Evolutionary conservation across 371 early-diverging fungal species (phyloP).

Genomic region (Apophysomyces sp.): DNA sequence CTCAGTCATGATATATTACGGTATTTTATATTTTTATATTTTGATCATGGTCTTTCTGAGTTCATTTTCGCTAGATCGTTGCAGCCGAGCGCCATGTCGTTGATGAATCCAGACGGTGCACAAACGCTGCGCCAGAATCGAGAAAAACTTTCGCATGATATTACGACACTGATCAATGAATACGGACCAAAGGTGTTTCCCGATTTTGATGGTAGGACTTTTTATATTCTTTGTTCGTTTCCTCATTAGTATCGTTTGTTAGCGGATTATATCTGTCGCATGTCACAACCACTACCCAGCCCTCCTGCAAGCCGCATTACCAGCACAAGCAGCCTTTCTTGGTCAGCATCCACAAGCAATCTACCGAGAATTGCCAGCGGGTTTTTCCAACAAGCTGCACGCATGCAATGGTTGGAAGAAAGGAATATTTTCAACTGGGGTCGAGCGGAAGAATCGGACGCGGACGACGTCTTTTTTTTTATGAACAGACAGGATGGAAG

Average conservation of each 20-base stretch:
- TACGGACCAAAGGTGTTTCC: conserved; percentile 83
- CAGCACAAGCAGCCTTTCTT: conserved; percentile 20
- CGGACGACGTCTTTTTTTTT: conserved; percentile 57
- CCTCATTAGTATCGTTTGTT: not conserved
- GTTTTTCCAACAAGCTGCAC: conserved; percentile 30
- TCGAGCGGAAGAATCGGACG: conserved; percentile 48
- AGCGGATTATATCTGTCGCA: conserved; percentile 33
- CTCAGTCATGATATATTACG: conserved; percentile 80
- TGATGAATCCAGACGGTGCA: conserved; percentile 53
- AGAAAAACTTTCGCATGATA: conserved; percentile 66
- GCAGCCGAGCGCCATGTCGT: conserved; percentile 72
- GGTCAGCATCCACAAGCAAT: conserved; percentile 24
- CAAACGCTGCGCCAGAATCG: conserved; percentile 62
- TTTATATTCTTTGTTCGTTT: not conserved
- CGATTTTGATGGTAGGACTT: conserved; percentile 59
- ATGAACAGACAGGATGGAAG: conserved; percentile 36
- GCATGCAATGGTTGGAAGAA: conserved; percentile 54
- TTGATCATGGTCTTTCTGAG: not conserved
- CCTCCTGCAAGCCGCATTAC: conserved; percentile 19
- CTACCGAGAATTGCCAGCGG: conserved; percentile 38
- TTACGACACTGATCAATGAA: conserved; percentile 79
- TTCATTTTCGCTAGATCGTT: conserved; percentile 54
- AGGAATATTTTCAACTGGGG: conserved; percentile 60
- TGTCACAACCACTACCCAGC: conserved; percentile 10
- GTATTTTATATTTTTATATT: conserved; percentile 11